A percentile compares a stretch with the other conserved stretches of the same genome.
phyloP scores from a whole-genome alignment of 345 rosid genomes.

The Brassica nigra region DNA sequence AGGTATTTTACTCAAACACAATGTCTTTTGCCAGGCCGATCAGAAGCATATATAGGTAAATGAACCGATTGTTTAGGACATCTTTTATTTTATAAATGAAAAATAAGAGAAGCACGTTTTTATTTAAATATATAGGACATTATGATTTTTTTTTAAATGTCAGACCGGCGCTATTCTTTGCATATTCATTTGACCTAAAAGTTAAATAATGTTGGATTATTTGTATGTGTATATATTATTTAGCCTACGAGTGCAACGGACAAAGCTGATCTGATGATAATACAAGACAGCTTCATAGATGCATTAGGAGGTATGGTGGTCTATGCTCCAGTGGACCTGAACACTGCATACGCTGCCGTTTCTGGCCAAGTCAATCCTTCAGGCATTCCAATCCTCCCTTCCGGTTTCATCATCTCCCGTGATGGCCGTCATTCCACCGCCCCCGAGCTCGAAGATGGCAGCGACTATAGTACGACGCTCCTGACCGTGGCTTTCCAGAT shows the following conservation, averaged over 20 bases:
- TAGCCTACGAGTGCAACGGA: conserved; percentile 22
- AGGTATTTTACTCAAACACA: conserved; percentile 43
- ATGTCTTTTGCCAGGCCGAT: neutral
- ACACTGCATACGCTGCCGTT: conserved; percentile 43
- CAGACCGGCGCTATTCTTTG: neutral
- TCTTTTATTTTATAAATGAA: no score
- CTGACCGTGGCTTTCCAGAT: conserved; percentile 78
- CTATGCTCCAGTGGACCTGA: conserved; percentile 60
- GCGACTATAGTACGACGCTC: conserved; percentile 15
- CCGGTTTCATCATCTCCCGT: conserved; percentile 66
- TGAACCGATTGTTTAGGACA: neutral
- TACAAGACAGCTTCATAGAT: conserved; percentile 67
- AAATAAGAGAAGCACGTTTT: neutral
- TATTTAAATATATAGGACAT: neutral
- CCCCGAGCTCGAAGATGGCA: conserved; percentile 5
- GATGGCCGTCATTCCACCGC: conserved; percentile 41
- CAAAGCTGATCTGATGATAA: conserved; percentile 45
- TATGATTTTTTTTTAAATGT: neutral
- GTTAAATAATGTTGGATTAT: neutral
- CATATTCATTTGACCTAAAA: neutral
- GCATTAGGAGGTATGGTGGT: conserved; percentile 52
- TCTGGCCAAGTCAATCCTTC: conserved; percentile 47
- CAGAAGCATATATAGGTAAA: neutral
- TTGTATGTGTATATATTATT: neutral
- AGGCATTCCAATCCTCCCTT: conserved; percentile 62